These are phyloP conservation scores for Malassezia yamatoensis DNA, from an alignment of 1,284 basidiomycete species.

Conservation along the genomic window DNA sequence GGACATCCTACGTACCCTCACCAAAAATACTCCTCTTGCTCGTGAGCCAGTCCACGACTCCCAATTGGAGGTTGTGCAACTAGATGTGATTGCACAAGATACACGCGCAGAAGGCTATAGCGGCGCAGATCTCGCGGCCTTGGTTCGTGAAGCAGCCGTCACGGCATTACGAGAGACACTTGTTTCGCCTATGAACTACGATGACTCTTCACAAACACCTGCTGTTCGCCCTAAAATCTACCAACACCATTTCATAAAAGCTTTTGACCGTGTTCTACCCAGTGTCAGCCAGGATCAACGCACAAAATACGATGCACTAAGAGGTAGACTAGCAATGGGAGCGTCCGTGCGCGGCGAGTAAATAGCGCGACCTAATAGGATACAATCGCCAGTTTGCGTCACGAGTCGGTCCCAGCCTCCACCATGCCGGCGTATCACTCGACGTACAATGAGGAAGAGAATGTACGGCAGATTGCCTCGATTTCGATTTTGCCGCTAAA, in stretches of 20 bases:
- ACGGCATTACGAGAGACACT: constrained; percentile 59
- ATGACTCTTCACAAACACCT: neutral
- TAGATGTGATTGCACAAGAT: constrained; percentile 29
- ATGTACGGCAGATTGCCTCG: constrained; percentile 76
- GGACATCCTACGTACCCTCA: constrained; percentile 61
- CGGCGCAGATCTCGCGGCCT: constrained; percentile 43
- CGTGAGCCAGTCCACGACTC: constrained; percentile 51
- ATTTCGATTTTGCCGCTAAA: constrained; percentile 81
- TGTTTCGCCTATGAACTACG: constrained; percentile 13
- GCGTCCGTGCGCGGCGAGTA: constrained; percentile 1
- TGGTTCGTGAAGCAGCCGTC: constrained; percentile 63
- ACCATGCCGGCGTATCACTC: constrained; percentile 65
- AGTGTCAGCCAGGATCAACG: constrained; percentile 16
- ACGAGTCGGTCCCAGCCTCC: too few species aligned
- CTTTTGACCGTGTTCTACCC: constrained; percentile 16
- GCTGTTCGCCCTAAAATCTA: neutral
- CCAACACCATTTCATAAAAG: constrained; percentile 15
- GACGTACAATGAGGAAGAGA: constrained; percentile 73
- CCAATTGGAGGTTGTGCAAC: constrained; percentile 30
- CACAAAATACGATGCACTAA: constrained; percentile 15
- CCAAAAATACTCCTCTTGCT: constrained; percentile 63
- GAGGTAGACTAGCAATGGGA: constrained; percentile 3
- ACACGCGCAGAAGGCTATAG: constrained; percentile 35
- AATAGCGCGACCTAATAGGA: neutral
- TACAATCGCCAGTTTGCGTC: neutral